Conservation (phyloP, 352 stramenopile species). For the Pythium aristosporum region DNA sequence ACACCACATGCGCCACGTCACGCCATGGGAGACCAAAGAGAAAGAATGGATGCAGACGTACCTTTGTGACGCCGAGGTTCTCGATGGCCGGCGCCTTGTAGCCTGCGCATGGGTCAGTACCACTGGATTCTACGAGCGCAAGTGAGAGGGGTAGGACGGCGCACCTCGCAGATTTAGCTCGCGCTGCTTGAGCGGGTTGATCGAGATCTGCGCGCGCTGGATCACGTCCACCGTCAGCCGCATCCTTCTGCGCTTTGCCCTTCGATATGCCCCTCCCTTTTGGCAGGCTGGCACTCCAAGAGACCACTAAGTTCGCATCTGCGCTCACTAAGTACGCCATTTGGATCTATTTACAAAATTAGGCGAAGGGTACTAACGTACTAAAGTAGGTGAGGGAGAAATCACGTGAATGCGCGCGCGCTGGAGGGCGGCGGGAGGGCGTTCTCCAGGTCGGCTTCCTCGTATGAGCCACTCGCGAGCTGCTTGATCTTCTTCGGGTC, state of each 20-base stretch:
- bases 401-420: slow-evolving; percentile 22
- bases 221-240: slow-evolving; percentile 88
- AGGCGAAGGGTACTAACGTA: slow-evolving; percentile 9
- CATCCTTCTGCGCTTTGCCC: slow-evolving; percentile 41
- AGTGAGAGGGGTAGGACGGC: background rate
- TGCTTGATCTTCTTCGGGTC: slow-evolving; percentile 29
- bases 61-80: slow-evolving; percentile 91
- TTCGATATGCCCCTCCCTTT: slow-evolving; percentile 1
- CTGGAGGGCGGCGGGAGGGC: slow-evolving; percentile 8
- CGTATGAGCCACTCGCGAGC: slow-evolving; percentile 30
- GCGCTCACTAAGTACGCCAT: slow-evolving; percentile 6
- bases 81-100: slow-evolving; percentile 92
- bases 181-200: slow-evolving; percentile 91
- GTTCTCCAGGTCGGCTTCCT: slow-evolving; percentile 25
- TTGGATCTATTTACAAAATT: slow-evolving; percentile 30
- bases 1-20: background rate
- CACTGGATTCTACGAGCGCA: background rate
- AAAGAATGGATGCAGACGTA: slow-evolving; percentile 15
- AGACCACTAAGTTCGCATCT: slow-evolving; percentile 24
- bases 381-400: background rate
- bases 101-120: slow-evolving; percentile 50
- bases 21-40: background rate
- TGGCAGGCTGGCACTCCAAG: slow-evolving; percentile 12
- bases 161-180: slow-evolving; percentile 91
- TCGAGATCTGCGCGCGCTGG: slow-evolving; percentile 82